Conservation (phyloP, 2,329 filamentous ascomycete genomes). For the Beauveria asiatica region DNA sequence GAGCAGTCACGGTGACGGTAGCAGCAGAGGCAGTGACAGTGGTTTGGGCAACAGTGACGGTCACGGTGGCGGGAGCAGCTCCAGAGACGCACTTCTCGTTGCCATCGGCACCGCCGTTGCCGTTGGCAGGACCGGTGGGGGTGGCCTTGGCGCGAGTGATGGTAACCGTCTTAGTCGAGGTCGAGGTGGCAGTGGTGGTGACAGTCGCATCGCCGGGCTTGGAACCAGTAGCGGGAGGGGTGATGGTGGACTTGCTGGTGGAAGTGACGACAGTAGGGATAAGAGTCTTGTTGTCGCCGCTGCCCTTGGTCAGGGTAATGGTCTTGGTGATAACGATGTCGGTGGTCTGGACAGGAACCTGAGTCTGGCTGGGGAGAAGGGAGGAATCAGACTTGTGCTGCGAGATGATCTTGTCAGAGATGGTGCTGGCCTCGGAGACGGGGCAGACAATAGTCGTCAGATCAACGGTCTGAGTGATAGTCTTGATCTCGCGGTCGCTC, state of each 20-base stretch:
- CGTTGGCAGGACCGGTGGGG: constrained; percentile 10
- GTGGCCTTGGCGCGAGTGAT: constrained; percentile 20
- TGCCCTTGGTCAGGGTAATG: constrained; percentile 27
- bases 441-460: constrained; percentile 38
- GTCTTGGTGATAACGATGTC: constrained; percentile 25
- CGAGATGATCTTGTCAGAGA: constrained; percentile 32
- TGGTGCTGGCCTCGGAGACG: constrained; percentile 30
- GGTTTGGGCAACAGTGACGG: constrained; percentile 14
- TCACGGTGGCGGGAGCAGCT: constrained; percentile 15
- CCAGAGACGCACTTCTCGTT: background rate
- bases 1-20: constrained; percentile 22
- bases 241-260: constrained; percentile 28
- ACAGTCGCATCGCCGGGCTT: constrained; percentile 22
- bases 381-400: constrained; percentile 18
- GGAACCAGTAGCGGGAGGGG: constrained; percentile 18
- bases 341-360: constrained; percentile 15
- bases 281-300: constrained; percentile 19
- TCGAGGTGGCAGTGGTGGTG: constrained; percentile 30
- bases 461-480: constrained; percentile 31
- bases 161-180: constrained; percentile 27
- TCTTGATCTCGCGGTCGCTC: constrained; percentile 24
- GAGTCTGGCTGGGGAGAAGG: constrained; percentile 24
- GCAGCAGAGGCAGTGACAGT: constrained; percentile 17
- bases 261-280: constrained; percentile 36
- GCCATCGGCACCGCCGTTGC: background rate